phyloP scores from a whole-genome alignment of 1,284 basidiomycete genomes.

The Marasmius oreades region DNA sequence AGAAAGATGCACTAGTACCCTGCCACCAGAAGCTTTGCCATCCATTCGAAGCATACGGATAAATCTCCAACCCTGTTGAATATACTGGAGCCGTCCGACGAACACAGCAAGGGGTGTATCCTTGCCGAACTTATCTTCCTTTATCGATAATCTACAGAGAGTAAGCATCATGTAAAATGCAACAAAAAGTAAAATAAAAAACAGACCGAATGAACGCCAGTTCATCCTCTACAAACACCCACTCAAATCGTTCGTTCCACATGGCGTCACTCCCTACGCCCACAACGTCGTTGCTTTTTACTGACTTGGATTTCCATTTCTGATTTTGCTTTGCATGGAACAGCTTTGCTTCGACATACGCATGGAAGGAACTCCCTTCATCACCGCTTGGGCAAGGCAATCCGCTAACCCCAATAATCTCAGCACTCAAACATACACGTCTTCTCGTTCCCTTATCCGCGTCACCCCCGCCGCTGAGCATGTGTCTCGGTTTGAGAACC shows the following conservation, averaged over 20 bases:
- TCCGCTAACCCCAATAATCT: slow-evolving; percentile 45
- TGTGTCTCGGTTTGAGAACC: slow-evolving; percentile 45
- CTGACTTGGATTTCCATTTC: slow-evolving; percentile 38
- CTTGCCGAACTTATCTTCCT: slow-evolving; percentile 37
- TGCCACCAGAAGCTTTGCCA: slow-evolving; percentile 50
- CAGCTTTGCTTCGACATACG: slow-evolving; percentile 41
- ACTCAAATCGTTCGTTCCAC: slow-evolving; percentile 44
- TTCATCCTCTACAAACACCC: slow-evolving; percentile 46
- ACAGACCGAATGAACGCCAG: slow-evolving; percentile 47
- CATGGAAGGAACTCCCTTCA: slow-evolving; percentile 30
- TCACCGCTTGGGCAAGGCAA: slow-evolving; percentile 36
- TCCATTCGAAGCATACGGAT: slow-evolving; percentile 49
- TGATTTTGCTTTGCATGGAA: slow-evolving; percentile 33
- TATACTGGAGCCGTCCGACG: slow-evolving; percentile 42
- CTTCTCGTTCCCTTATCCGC: slow-evolving; percentile 2
- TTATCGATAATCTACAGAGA: slow-evolving; percentile 30
- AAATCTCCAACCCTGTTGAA: slow-evolving; percentile 47
- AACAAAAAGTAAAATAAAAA: slow-evolving; percentile 10
- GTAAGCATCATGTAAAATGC: background rate
- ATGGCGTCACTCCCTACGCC: slow-evolving; percentile 38
- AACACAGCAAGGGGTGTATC: slow-evolving; percentile 46
- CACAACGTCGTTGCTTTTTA: slow-evolving; percentile 29
- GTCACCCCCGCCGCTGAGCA: slow-evolving; percentile 20
- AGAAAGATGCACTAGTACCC: slow-evolving; percentile 40
- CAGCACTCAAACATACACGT: slow-evolving; percentile 27